Percentiles rank a stretch among this genome's conserved stretches.
phyloP scores from a whole-genome alignment of 148 eudicot species.

The Rhododendron mucronatum region DNA sequence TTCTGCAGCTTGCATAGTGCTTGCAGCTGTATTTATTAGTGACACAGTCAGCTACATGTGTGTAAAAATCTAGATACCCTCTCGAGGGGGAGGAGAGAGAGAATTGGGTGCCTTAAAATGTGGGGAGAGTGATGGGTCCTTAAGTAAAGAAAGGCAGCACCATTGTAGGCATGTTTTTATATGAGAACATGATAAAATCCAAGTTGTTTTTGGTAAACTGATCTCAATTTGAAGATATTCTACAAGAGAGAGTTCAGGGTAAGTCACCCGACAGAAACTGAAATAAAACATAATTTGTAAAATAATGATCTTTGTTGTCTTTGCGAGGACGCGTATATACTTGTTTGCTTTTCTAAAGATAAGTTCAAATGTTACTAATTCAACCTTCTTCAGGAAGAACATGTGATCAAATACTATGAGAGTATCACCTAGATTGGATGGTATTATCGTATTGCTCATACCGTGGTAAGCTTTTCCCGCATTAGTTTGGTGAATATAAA shows the following conservation, averaged over 20 bases:
- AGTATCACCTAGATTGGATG: not conserved
- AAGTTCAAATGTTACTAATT: not conserved
- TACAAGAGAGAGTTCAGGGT: not conserved
- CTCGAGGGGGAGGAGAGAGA: not conserved
- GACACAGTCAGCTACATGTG: conserved; percentile 7
- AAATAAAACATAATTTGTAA: not conserved
- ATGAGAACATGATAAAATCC: not conserved
- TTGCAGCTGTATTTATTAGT: conserved; percentile 8
- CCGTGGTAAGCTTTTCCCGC: not conserved
- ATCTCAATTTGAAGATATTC: not conserved
- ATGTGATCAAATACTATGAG: no score
- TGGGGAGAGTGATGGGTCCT: not conserved
- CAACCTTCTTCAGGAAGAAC: no score
- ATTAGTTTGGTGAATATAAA: not conserved
- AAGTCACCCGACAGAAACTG: not conserved
- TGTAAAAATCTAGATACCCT: not conserved
- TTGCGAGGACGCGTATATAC: not conserved
- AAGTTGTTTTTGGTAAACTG: not conserved
- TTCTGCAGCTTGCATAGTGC: not conserved
- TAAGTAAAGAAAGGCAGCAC: not conserved
- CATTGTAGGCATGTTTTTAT: conserved; percentile 3
- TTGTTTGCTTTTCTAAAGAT: not conserved
- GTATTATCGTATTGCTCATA: not conserved
- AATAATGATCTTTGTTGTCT: not conserved
- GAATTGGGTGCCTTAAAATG: conserved; percentile 11